Evolutionary conservation across 352 stramenopile species (phyloP), one percentile per base, ranked within the genome.

Genomic region (Pseudoperonospora humuli): DNA sequence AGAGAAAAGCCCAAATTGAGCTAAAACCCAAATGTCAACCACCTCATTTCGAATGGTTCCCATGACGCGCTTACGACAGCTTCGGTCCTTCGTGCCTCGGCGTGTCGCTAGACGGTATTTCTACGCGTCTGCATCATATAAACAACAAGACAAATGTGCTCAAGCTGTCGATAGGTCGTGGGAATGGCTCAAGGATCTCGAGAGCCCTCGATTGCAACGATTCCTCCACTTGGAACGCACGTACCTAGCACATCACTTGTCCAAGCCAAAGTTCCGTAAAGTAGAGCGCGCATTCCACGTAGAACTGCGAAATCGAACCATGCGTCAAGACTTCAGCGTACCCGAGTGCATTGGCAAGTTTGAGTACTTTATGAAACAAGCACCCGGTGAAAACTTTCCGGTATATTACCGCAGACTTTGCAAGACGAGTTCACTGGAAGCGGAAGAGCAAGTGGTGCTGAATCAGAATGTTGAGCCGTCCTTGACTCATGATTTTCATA

Each of bases 331-430:
- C 31, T 75, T 62, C 24, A 74, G 67, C 32, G 67, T 90, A n/a
- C 76, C 80, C 2, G 80, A 93, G 45, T 67, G 67, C 42, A 85
- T 93, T 33, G 77, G 80, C 33, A 47, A 56, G 8, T 87, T 69
- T 43, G 71, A 86, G 25, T 93, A 93, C 50, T 88, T 75, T 48
- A 78, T 84, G 54, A 60, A 60, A 5, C 74, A 89, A 43, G 41
- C 54, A 3, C 60, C 71, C 0, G 50, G 70, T 1, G 55, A 84
- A 28, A 93, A 93, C 47, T 93, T 82, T 36, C 77, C 74, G 0
- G 73, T 87, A 19, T 93, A 90, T 50, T 89, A 78, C 41, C 80
- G 80, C 10, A 63, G 61, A 14, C 59, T 65, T n/a, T 44, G 56
- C 14, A 45, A 14, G 21, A 20, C 25, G 27, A 50, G 14, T 40